These are phyloP conservation scores for Didymella lethalis DNA, from an alignment of 2,329 filamentous ascomycete species.

Conservation along the genomic window DNA sequence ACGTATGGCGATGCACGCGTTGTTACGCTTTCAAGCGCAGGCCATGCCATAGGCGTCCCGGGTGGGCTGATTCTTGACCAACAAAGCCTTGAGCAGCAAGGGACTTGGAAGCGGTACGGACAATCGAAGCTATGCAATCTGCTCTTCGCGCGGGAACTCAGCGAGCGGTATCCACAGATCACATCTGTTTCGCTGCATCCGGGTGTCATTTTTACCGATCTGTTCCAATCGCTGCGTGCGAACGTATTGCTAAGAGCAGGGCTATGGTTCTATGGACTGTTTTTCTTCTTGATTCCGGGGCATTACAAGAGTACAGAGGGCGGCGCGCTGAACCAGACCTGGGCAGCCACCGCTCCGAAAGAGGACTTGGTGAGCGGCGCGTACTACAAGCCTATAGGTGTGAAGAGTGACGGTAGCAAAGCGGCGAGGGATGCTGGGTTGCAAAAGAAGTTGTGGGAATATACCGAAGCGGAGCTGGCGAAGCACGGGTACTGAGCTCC, in stretches of 20 bases:
- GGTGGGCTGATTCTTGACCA: constrained; percentile 51
- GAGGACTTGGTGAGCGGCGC: constrained; percentile 51
- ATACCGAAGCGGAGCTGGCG: constrained; percentile 46
- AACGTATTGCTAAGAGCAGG: constrained; percentile 38
- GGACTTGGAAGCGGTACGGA: constrained; percentile 55
- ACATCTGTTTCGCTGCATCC: constrained; percentile 58
- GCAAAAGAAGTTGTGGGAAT: constrained; percentile 51
- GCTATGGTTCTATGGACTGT: constrained; percentile 36
- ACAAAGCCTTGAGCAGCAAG: constrained; percentile 38
- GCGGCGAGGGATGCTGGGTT: constrained; percentile 41
- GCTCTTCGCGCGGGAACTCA: constrained; percentile 55
- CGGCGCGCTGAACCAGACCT: constrained; percentile 55
- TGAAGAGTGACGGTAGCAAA: constrained; percentile 32
- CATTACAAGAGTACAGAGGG: constrained; percentile 40
- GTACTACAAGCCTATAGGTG: constrained; percentile 53
- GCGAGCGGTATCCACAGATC: constrained; percentile 55
- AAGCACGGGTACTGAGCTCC: constrained; percentile 39
- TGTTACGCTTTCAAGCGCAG: constrained; percentile 51
- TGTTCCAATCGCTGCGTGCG: constrained; percentile 42
- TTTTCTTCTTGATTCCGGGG: constrained; percentile 40
- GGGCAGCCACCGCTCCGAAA: constrained; percentile 50
- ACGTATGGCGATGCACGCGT: constrained; percentile 56
- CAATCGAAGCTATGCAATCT: constrained; percentile 61
- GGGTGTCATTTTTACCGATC: constrained; percentile 57
- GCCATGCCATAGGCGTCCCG: constrained; percentile 30